These are phyloP conservation scores for Vigna unguiculata DNA, from an alignment of 306 rosid species.

Conservation along the genomic window DNA sequence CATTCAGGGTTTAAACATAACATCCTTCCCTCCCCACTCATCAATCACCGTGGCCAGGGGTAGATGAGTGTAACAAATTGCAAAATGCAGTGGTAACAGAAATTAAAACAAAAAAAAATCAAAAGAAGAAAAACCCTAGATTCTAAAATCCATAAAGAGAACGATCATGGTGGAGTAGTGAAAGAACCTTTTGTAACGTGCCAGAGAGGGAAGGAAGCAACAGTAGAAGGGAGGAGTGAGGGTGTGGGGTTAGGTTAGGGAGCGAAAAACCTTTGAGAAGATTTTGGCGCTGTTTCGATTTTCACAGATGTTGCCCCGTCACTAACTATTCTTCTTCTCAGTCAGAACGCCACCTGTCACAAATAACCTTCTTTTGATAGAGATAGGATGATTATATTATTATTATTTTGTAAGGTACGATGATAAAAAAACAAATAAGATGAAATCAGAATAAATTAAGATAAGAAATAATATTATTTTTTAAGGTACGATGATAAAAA, in stretches of 20 bases:
- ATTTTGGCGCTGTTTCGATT: not conserved
- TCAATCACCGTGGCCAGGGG: not conserved
- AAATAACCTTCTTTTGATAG: no score
- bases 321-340: not conserved
- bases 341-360: not conserved
- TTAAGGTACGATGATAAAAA: no score
- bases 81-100: not conserved
- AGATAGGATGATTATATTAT: no score
- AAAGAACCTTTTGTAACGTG: not conserved
- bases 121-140: conserved; percentile 8
- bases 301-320: not conserved
- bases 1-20: not conserved
- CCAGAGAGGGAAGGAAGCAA: not conserved
- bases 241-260: not conserved
- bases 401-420: no score
- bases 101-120: no score
- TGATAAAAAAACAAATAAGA: no score
- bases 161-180: not conserved
- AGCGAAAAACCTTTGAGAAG: not conserved
- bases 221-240: not conserved
- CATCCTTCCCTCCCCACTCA: not conserved
- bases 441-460: no score
- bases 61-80: not conserved
- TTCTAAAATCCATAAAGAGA: not conserved
- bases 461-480: no score